phyloP scores from a whole-genome alignment of 2,329 filamentous ascomycete species.

The Trichophyton mentagrophytes region DNA sequence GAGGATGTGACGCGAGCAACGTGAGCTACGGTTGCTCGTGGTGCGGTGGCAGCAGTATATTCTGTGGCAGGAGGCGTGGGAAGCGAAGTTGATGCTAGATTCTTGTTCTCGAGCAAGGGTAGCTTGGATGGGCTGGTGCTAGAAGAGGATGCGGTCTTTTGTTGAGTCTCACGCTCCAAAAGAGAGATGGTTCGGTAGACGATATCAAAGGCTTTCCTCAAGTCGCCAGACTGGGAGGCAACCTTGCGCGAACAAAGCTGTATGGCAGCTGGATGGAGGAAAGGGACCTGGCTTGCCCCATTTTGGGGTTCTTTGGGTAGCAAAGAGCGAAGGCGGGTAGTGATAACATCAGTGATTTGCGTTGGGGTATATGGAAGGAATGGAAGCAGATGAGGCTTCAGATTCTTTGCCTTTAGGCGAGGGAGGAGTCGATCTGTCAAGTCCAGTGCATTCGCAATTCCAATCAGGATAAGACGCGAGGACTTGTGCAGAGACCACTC shows the following conservation, averaged over 20 bases:
- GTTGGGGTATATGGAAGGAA: conserved; percentile 83
- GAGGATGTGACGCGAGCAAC: conserved; percentile 82
- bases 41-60: conserved; percentile 66
- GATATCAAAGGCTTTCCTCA: conserved; percentile 91
- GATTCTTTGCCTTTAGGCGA: conserved; percentile 77
- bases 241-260: conserved; percentile 92
- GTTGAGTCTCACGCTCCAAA: conserved; percentile 69
- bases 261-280: conserved; percentile 86
- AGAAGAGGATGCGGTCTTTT: conserved; percentile 43
- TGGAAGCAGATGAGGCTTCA: conserved; percentile 78
- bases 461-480: conserved; percentile 71
- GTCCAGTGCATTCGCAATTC: conserved; percentile 77
- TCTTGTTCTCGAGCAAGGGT: conserved; percentile 68
- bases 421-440: conserved; percentile 90
- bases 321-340: conserved; percentile 63
- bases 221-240: conserved; percentile 80
- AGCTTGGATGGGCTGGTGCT: conserved; percentile 55
- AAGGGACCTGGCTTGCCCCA: conserved; percentile 50
- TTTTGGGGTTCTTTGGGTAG: conserved; percentile 35
- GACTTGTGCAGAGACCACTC: conserved; percentile 73
- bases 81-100: conserved; percentile 48
- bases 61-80: conserved; percentile 34
- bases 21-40: conserved; percentile 77
- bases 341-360: conserved; percentile 82
- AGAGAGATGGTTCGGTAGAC: conserved; percentile 80